phyloP scores from a whole-genome alignment of 495 filamentous ascomycete species.

The Tuber brumale region DNA sequence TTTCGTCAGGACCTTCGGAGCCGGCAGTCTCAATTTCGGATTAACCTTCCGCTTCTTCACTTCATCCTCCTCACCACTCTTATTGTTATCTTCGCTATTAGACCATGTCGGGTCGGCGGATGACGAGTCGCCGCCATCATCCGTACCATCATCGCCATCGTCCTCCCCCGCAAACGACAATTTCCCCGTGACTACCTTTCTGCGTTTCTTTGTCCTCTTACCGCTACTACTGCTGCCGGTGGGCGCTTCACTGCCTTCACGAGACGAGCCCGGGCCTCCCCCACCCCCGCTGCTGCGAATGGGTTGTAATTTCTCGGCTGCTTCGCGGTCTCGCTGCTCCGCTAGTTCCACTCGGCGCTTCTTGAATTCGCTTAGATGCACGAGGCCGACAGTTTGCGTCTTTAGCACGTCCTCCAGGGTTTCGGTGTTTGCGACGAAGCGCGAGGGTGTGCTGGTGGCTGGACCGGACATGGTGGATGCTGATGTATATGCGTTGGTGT shows the following conservation, averaged over 20 bases:
- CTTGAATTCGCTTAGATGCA: conserved; percentile 88
- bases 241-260: conserved; percentile 45
- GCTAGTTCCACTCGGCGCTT: conserved; percentile 91
- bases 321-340: conserved; percentile 82
- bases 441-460: conserved; percentile 48
- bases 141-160: conserved; percentile 47
- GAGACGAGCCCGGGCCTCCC: conserved; percentile 18
- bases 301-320: conserved; percentile 56
- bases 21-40: conserved; percentile 51
- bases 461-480: background rate
- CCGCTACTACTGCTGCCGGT: conserved; percentile 40
- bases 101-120: conserved; percentile 11
- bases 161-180: conserved; percentile 63
- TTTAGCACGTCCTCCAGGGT: conserved; percentile 88
- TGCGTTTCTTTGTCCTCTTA: conserved; percentile 63
- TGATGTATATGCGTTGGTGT: conserved; percentile 7
- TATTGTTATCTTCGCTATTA: conserved; percentile 12
- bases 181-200: conserved; percentile 53
- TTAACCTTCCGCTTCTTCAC: conserved; percentile 44
- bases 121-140: conserved; percentile 14
- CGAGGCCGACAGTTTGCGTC: conserved; percentile 86
- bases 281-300: conserved; percentile 35
- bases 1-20: conserved; percentile 78
- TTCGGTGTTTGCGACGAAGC: conserved; percentile 71
- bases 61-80: conserved; percentile 16